These are phyloP conservation scores for Microdochium bolleyi DNA, from an alignment of 2,329 filamentous ascomycete species.

Conservation along the genomic window DNA sequence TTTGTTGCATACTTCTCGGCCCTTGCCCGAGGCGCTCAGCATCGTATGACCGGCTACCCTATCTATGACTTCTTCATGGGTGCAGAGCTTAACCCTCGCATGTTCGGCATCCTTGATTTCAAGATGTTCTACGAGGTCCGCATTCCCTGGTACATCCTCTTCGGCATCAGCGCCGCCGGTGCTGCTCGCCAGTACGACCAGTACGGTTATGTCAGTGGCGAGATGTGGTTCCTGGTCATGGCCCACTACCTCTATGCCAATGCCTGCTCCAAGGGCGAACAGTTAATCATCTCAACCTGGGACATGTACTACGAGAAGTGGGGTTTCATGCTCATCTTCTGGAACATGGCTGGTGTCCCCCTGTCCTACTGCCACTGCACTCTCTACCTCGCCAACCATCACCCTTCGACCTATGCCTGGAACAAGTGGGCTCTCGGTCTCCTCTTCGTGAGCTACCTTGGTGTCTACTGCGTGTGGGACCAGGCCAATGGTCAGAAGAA, in stretches of 20 bases:
- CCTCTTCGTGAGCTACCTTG: conserved; percentile 66
- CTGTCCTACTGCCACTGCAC: conserved; percentile 92
- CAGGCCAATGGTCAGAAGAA: conserved; percentile 93
- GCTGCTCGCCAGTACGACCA: conserved; percentile 76
- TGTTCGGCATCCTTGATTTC: conserved; percentile 83
- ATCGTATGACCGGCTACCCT: conserved; percentile 83
- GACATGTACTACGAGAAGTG: conserved; percentile 98
- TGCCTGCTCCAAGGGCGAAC: conserved; percentile 85
- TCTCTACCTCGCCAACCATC: conserved; percentile 78
- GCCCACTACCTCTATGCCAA: conserved; percentile 90
- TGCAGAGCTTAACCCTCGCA: conserved; percentile 78
- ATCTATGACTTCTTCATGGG: conserved; percentile 95
- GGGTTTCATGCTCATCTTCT: conserved; percentile 97
- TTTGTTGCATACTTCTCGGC: conserved; percentile 84
- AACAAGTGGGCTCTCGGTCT: conserved; percentile 57
- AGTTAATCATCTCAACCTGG: conserved; percentile 84
- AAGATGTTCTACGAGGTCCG: conserved; percentile 97
- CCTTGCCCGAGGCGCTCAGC: conserved; percentile 68
- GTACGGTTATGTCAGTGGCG: conserved; percentile 80
- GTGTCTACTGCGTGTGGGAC: conserved; percentile 88
- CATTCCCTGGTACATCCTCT: conserved; percentile 85
- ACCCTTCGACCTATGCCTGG: conserved; percentile 70
- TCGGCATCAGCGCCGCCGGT: conserved; percentile 68
- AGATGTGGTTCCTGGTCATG: conserved; percentile 77
- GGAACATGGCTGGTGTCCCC: conserved; percentile 88